These are phyloP conservation scores for Nicotiana paniculata DNA, from an alignment of 257 asterid species.

Conservation along the genomic window DNA sequence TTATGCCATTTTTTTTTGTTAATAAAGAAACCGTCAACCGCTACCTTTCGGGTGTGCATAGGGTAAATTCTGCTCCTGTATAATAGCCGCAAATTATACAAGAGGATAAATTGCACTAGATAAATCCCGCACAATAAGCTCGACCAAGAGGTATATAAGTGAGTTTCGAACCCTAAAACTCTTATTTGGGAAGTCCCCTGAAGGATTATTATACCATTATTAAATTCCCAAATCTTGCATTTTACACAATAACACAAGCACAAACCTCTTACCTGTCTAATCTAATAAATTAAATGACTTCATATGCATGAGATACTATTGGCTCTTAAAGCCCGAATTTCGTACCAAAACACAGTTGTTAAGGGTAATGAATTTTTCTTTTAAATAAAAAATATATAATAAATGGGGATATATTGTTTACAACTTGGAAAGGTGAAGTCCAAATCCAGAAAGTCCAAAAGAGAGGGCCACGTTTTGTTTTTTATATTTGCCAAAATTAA, in stretches of 20 bases:
- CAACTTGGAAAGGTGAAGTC: background rate
- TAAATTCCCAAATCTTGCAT: background rate
- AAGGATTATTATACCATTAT: too few relatives aligned
- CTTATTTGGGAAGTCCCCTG: too few relatives aligned
- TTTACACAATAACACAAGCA: background rate
- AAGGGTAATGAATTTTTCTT: background rate
- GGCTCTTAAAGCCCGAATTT: background rate
- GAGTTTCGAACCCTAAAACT: too few relatives aligned
- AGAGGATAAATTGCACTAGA: accelerated
- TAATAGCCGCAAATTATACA: too few relatives aligned
- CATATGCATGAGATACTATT: background rate
- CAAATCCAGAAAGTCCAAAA: background rate
- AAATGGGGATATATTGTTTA: background rate
- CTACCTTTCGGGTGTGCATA: too few relatives aligned
- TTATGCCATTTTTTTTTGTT: background rate
- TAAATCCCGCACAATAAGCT: too few relatives aligned
- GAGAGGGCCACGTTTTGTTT: background rate
- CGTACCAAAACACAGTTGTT: background rate
- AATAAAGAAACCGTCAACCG: too few relatives aligned
- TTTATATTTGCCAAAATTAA: background rate
- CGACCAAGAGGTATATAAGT: too few relatives aligned
- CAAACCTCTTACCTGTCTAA: background rate
- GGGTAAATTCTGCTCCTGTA: too few relatives aligned
- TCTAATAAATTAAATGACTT: background rate
- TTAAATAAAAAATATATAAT: too few relatives aligned